Percentiles rank a stretch among this genome's conserved stretches.
Conservation (phyloP, 2,329 filamentous ascomycete species). For the Cladosporium phlei region DNA sequence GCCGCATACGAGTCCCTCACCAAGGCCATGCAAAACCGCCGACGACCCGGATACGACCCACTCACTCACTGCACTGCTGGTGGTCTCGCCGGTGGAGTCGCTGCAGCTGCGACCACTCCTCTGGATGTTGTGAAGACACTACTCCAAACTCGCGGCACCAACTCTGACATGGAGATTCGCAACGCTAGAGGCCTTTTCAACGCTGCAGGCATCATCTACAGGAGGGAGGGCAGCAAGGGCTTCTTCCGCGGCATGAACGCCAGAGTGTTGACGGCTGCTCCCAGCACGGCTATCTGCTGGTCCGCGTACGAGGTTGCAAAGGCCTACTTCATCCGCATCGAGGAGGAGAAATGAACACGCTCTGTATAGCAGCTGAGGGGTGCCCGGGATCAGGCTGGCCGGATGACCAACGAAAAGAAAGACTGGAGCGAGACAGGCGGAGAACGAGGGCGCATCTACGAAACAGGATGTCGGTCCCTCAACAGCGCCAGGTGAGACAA, state of each 20-base stretch:
- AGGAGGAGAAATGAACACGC: constrained; percentile 27
- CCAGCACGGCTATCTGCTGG: constrained; percentile 99
- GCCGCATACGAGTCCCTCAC: constrained; percentile 96
- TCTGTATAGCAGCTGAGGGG: not conserved
- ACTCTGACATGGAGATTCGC: constrained; percentile 72
- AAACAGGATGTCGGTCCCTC: too few relatives aligned
- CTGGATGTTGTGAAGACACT: constrained; percentile 98
- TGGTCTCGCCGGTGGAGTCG: constrained; percentile 86
- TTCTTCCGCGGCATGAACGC: constrained; percentile 94
- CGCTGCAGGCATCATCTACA: constrained; percentile 75
- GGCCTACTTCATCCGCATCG: constrained; percentile 55
- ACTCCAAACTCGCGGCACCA: constrained; percentile 84
- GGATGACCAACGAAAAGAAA: too few relatives aligned
- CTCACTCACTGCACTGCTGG: constrained; percentile 90
- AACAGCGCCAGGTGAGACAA: too few relatives aligned
- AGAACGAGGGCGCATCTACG: too few relatives aligned
- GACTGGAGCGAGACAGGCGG: too few relatives aligned
- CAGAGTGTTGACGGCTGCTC: constrained; percentile 92
- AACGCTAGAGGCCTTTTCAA: constrained; percentile 77
- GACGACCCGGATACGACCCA: constrained; percentile 67
- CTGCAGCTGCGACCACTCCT: constrained; percentile 88
- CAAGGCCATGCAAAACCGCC: constrained; percentile 72
- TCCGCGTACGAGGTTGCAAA: constrained; percentile 67
- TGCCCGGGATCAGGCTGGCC: too few relatives aligned
- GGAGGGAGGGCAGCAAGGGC: constrained; percentile 75